phyloP scores from a whole-genome alignment of 768 basidiomycete species.

The Jaapia argillacea region DNA sequence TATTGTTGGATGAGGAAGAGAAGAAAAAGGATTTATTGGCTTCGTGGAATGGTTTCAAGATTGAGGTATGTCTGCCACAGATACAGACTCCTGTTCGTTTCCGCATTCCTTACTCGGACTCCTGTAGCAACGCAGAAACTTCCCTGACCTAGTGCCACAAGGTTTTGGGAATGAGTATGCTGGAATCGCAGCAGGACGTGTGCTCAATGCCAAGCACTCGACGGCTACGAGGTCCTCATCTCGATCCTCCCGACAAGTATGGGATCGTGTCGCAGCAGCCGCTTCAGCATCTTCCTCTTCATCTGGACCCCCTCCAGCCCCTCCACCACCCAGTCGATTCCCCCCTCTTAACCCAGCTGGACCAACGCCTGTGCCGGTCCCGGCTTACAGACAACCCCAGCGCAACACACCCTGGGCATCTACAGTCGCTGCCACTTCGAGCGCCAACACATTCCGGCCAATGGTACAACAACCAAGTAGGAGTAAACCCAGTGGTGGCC shows the following conservation, averaged over 20 bases:
- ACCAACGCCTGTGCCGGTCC: conserved; percentile 5
- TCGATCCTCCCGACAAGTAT: conserved; percentile 57
- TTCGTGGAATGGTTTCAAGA: conserved; percentile 77
- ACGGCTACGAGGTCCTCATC: conserved; percentile 49
- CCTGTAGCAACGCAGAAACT: conserved; percentile 69
- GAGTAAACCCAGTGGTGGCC: too few relatives aligned
- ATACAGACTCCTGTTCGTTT: too few relatives aligned
- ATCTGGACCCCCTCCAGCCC: conserved; percentile 16
- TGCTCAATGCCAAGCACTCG: conserved; percentile 75
- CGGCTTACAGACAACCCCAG: conserved; percentile 30
- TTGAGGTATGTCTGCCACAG: conserved; percentile 56
- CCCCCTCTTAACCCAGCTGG: conserved; percentile 14
- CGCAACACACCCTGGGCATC: conserved; percentile 58
- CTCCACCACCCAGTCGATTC: conserved; percentile 16
- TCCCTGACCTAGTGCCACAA: conserved; percentile 64
- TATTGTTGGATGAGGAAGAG: conserved; percentile 67
- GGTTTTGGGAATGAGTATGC: conserved; percentile 60
- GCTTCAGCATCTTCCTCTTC: conserved; percentile 39
- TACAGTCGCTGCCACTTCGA: conserved; percentile 14
- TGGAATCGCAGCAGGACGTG: conserved; percentile 71
- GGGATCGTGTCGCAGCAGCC: conserved; percentile 82
- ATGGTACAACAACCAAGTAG: too few relatives aligned
- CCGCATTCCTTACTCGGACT: conserved; percentile 3
- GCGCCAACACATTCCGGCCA: conserved; percentile 13
- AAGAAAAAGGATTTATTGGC: conserved; percentile 68